These are phyloP conservation scores for Flaveria linearis DNA, from an alignment of 129 eudicot genomes.

Conservation along the genomic window DNA sequence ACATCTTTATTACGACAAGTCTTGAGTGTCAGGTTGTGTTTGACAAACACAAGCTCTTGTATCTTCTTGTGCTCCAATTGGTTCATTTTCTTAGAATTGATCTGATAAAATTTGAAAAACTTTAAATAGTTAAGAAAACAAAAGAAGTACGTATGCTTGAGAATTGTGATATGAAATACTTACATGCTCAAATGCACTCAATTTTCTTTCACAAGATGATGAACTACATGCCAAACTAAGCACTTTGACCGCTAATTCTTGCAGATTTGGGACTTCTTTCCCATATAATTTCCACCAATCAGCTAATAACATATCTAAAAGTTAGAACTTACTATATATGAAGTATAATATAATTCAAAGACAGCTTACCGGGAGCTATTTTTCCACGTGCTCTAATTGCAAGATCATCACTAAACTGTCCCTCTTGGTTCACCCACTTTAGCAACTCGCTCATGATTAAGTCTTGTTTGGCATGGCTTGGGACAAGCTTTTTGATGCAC, in stretches of 20 bases:
- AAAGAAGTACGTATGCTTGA: neutral
- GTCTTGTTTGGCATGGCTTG: neutral
- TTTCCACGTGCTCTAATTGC: slow-evolving; percentile 1
- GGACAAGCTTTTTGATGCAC: slow-evolving; percentile 5
- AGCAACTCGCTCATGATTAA: slow-evolving; percentile 9
- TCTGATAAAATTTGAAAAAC: neutral
- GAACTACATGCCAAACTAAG: slow-evolving; percentile 6
- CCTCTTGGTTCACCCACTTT: slow-evolving; percentile 13
- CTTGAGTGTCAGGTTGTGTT: neutral
- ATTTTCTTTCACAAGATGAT: slow-evolving; percentile 4
- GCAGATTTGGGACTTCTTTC: slow-evolving; percentile 20
- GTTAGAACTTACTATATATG: neutral
- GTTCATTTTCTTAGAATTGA: neutral
- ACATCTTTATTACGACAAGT: neutral
- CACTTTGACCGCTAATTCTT: slow-evolving; percentile 5
- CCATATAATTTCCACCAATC: slow-evolving; percentile 8
- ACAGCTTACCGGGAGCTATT: slow-evolving; percentile 6
- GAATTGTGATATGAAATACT: neutral
- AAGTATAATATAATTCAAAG: neutral
- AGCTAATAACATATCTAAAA: neutral
- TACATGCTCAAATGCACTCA: neutral
- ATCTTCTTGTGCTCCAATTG: neutral
- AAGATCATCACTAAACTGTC: neutral
- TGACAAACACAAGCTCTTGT: neutral
- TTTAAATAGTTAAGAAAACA: neutral